These are phyloP conservation scores for Tetrapyrgos nigripes DNA, from an alignment of 1,284 basidiomycete genomes.

Conservation along the genomic window DNA sequence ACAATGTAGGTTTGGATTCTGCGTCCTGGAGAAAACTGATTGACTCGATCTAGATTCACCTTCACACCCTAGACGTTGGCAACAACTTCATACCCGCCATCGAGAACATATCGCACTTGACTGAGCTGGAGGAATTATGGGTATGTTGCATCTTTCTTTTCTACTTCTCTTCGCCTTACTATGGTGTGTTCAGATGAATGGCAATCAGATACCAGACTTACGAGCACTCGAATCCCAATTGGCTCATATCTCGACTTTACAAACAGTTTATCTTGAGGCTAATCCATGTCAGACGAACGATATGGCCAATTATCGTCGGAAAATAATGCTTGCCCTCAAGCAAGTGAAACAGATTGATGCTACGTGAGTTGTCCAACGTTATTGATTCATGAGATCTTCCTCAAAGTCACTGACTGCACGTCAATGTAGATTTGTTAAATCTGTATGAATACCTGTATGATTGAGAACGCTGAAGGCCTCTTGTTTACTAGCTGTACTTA, in stretches of 20 bases:
- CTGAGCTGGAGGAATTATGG: constrained; percentile 90
- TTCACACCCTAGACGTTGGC: constrained; percentile 89
- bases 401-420: background rate
- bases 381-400: background rate
- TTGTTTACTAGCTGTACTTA: background rate
- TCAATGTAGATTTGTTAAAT: constrained; percentile 12
- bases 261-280: constrained; percentile 94
- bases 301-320: constrained; percentile 84
- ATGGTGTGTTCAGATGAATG: constrained; percentile 77
- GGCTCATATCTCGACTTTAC: constrained; percentile 68
- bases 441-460: background rate
- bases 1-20: constrained; percentile 64
- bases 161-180: background rate
- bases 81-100: constrained; percentile 84
- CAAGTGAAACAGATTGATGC: constrained; percentile 96
- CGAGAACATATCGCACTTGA: constrained; percentile 84
- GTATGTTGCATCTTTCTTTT: constrained; percentile 49
- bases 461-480: background rate
- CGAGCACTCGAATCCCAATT: constrained; percentile 77
- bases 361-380: constrained; percentile 66
- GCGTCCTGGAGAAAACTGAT: background rate
- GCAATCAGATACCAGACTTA: constrained; percentile 83
- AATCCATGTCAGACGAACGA: constrained; percentile 91
- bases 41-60: constrained; percentile 57
- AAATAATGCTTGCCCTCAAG: constrained; percentile 88